A percentile compares a stretch with the other conserved stretches of the same genome.
phyloP scores from a whole-genome alignment of 1,284 basidiomycete species.

The Ustilago cynodontis region DNA sequence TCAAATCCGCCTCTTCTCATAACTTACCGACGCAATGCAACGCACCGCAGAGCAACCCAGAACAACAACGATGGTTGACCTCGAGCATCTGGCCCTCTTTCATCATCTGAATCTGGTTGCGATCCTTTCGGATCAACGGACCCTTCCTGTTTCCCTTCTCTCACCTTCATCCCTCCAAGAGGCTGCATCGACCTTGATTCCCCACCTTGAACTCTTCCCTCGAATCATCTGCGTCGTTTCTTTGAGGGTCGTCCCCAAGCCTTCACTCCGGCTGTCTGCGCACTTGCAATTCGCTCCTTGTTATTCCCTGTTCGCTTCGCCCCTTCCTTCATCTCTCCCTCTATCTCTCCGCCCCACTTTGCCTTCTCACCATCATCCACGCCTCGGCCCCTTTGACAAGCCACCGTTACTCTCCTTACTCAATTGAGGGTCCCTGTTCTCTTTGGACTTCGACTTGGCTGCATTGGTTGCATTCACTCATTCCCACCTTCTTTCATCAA shows the following conservation, averaged over 20 bases:
- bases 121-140: slow-evolving; percentile 31
- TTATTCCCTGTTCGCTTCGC: slow-evolving; percentile 1
- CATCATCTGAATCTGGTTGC: slow-evolving; percentile 19
- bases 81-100: slow-evolving; percentile 17
- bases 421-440: background rate
- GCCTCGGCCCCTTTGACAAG: background rate
- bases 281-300: background rate
- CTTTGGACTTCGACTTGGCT: background rate
- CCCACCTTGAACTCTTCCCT: no score
- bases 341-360: background rate
- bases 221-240: background rate
- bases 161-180: background rate
- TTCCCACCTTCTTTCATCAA: slow-evolving; percentile 18
- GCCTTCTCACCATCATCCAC: slow-evolving; percentile 11
- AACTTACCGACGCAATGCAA: background rate
- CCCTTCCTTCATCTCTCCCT: background rate
- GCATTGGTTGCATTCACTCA: background rate
- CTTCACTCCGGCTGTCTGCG: slow-evolving; percentile 6
- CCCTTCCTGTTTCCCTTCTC: slow-evolving; percentile 3
- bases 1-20: slow-evolving; percentile 4
- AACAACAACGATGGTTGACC: background rate
- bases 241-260: no score
- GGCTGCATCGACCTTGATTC: background rate
- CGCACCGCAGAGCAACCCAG: background rate
- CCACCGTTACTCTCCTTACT: background rate